Evolutionary conservation across 2,329 filamentous ascomycete genomes (phyloP).

Genomic region (Fusarium setosum): DNA sequence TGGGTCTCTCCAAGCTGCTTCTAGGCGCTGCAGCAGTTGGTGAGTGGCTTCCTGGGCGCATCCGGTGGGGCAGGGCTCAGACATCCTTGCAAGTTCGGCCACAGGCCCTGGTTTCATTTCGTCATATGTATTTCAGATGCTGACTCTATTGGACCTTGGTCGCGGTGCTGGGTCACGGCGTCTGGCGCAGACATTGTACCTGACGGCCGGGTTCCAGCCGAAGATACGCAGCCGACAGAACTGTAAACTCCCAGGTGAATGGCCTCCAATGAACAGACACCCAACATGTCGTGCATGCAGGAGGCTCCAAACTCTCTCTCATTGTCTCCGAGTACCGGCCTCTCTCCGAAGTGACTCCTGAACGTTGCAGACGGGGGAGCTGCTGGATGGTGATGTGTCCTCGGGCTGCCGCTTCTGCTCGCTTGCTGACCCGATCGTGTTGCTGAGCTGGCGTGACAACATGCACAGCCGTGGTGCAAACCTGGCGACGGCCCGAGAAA

Average conservation of each 20-base stretch:
- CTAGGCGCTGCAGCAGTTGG: too few species aligned
- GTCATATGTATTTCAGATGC: slow-evolving; percentile 28
- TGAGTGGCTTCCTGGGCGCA: slow-evolving; percentile 5
- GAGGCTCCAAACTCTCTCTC: not conserved
- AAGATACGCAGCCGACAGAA: too few species aligned
- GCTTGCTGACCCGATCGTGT: not conserved
- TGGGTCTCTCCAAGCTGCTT: not conserved
- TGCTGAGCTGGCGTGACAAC: slow-evolving; percentile 14
- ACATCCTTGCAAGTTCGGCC: slow-evolving; percentile 32
- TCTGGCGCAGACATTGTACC: not conserved
- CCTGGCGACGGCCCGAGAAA: slow-evolving; percentile 29
- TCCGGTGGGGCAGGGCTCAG: slow-evolving; percentile 34
- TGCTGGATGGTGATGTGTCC: not conserved
- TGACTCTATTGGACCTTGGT: slow-evolving; percentile 9
- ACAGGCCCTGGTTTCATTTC: slow-evolving; percentile 39
- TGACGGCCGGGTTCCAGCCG: slow-evolving; percentile 1
- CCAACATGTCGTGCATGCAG: slow-evolving; percentile 6
- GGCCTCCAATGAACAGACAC: not conserved
- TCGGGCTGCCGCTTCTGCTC: not conserved
- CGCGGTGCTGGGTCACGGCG: not conserved
- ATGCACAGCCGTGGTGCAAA: slow-evolving; percentile 13
- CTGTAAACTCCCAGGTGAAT: not conserved
- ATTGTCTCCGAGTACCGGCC: too few species aligned
- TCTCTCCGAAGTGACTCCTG: not conserved
- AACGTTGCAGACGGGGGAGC: not conserved